Evolutionary conservation across 257 asterid genomes (phyloP).

Genomic region (Voacanga thouarsii): DNA sequence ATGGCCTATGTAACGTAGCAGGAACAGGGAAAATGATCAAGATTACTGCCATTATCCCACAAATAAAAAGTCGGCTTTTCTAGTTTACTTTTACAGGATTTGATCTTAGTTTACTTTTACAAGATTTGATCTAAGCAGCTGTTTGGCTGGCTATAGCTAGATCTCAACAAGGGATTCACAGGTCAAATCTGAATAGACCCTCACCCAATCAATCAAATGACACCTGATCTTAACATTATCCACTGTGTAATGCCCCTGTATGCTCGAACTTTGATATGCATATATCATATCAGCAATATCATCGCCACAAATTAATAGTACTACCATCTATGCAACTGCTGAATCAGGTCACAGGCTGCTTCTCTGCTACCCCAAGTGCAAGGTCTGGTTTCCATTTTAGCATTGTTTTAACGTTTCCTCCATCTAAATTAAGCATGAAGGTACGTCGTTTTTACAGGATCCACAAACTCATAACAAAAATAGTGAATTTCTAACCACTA

Average conservation of each 20-base stretch:
- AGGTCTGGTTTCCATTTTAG: neutral
- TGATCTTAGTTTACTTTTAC: too few species aligned
- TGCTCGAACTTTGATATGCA: too few species aligned
- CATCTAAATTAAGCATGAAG: too few species aligned
- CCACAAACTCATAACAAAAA: neutral
- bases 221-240: neutral
- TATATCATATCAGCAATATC: too few species aligned
- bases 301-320: too few species aligned
- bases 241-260: neutral
- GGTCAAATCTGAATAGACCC: conserved; percentile 16
- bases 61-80: neutral
- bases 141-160: too few species aligned
- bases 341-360: neutral
- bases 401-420: conserved; percentile 1
- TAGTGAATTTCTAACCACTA: neutral
- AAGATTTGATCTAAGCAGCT: neutral
- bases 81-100: too few species aligned
- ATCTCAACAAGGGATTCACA: neutral
- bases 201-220: conserved; percentile 2
- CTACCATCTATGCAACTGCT: neutral
- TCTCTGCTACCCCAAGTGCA: neutral
- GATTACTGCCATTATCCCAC: neutral
- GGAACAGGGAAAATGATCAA: too few species aligned
- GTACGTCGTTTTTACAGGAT: too few species aligned
- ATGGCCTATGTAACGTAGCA: too few species aligned